Conservation (phyloP, 2,329 filamentous ascomycete species). For the Paecilomyces niveus region DNA sequence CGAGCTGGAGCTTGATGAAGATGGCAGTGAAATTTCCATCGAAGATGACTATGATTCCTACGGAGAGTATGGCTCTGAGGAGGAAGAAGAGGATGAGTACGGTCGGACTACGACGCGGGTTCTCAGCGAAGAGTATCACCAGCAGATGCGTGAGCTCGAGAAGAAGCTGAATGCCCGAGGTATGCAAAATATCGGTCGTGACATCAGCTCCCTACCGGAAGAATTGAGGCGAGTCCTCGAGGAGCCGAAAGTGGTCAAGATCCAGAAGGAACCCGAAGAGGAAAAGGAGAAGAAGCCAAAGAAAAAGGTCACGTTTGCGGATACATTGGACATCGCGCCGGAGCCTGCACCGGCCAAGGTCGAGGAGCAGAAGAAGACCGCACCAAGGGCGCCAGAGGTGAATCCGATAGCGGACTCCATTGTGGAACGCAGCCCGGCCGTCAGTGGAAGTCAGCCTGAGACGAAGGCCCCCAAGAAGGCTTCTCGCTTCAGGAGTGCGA, state of each 20-base stretch:
- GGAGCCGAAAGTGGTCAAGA: constrained; percentile 15
- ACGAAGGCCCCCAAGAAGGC: constrained; percentile 28
- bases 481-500: constrained; percentile 39
- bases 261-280: constrained; percentile 11
- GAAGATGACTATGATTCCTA: constrained; percentile 51
- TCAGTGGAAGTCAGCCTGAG: constrained; percentile 9
- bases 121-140: constrained; percentile 67
- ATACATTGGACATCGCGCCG: constrained; percentile 63
- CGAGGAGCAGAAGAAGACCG: constrained; percentile 18
- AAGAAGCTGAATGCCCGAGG: constrained; percentile 57
- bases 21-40: constrained; percentile 40
- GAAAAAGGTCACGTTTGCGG: constrained; percentile 78
- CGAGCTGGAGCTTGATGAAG: constrained; percentile 76
- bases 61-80: constrained; percentile 46
- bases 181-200: constrained; percentile 52
- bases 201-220: constrained; percentile 25
- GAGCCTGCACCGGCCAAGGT: constrained; percentile 23
- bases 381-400: constrained; percentile 19
- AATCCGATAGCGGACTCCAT: constrained; percentile 36
- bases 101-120: constrained; percentile 64
- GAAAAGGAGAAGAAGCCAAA: constrained; percentile 21
- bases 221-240: constrained; percentile 25
- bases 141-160: constrained; percentile 80
- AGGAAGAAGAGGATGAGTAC: constrained; percentile 66
- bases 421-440: constrained; percentile 32